Evolutionary conservation across 352 stramenopile genomes (phyloP), one percentile per base, ranked within the genome.

Genomic region (Saprolegnia parasitica): DNA sequence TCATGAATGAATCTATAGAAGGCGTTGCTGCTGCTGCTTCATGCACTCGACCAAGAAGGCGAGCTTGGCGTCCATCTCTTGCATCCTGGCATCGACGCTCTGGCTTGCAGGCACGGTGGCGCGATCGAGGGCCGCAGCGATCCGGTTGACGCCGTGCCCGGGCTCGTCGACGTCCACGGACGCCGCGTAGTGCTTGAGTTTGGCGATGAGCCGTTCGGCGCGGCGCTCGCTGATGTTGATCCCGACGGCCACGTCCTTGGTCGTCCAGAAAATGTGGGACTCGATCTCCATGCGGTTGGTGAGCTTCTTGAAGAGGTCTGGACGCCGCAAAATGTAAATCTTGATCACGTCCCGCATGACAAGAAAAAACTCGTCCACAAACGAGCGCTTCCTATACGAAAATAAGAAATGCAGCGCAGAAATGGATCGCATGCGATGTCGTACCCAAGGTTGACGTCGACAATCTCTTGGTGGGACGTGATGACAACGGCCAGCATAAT

Each of bases 401-500:
- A 42, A 24, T 42, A 3, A 42, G 52, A 3, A 35, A 35, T 60
- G 11, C 42, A 49, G 4, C 42, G 3, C 11, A 3, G n/a, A 60
- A 35, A 20, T 60, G 3, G 24, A 60, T n/a, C 21, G 18, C 46
- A 21, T 52, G 46, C 18, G 13, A 24, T 60, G 52, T 10, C n/a
- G 9, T 24, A 60, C 52, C 35, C 35, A 9, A 42, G 24, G 52
- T 60, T 60, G 3, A 42, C 9, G 35, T 60, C 52, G 2, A 60
- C 52, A 24, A 60, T 60, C 35, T 60, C 52, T 60, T 60, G 52
- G 52, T 60, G 52, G 13, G 52, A 35, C 20, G 52, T 40, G 35
- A 60, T 60, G 13, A 89, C 79, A 47, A 89, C 87, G 21, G 81
- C 81, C 40, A 89, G 79, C 77, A 89, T 87, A 73, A 89, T 87